Evolutionary conservation across 2,329 filamentous ascomycete genomes (phyloP).

Genomic region (Leptographium flavum): DNA sequence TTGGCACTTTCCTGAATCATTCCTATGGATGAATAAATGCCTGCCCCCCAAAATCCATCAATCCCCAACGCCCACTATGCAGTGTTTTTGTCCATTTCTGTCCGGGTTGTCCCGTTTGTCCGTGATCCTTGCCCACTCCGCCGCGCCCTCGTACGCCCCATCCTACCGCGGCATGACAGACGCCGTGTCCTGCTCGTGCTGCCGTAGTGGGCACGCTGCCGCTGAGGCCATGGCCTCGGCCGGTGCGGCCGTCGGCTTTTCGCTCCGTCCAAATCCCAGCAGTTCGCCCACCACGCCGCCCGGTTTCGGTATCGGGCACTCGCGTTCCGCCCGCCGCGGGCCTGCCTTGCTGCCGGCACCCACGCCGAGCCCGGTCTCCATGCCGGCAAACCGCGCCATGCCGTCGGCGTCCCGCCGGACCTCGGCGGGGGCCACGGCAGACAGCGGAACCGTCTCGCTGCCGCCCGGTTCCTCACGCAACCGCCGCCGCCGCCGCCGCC

Average conservation of each 20-base stretch:
- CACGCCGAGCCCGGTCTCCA: no score
- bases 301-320: slow-evolving; percentile 90
- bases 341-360: slow-evolving; percentile 26
- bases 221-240: background rate
- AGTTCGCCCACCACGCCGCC: slow-evolving; percentile 42
- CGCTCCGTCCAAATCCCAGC: slow-evolving; percentile 42
- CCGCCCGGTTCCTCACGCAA: background rate
- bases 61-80: no score
- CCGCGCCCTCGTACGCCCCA: no score
- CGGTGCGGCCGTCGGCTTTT: background rate
- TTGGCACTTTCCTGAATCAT: no score
- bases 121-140: no score
- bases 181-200: background rate
- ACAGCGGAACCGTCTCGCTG: background rate
- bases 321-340: slow-evolving; percentile 35
- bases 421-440: slow-evolving; percentile 16
- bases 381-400: slow-evolving; percentile 31
- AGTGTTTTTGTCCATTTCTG: background rate
- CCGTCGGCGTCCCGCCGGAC: slow-evolving; percentile 26
- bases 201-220: background rate
- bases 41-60: no score
- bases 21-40: no score
- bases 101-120: no score
- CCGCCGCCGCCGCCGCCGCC: slow-evolving; percentile 23
- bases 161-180: background rate